These are phyloP conservation scores for Mucor saturninus DNA, from an alignment of 371 early-diverging fungal genomes.

Conservation along the genomic window DNA sequence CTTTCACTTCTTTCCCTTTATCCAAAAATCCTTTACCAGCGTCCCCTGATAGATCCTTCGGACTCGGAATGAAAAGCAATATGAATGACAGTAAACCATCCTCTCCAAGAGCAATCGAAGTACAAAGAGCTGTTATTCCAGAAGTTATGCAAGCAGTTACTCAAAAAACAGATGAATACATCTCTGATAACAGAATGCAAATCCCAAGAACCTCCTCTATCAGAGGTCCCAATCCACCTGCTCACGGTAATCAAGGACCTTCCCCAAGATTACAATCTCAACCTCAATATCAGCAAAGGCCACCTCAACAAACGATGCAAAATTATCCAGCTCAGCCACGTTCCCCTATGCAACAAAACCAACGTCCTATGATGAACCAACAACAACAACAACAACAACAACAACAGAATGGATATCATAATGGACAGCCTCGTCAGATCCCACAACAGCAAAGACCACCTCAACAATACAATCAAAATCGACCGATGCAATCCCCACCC, in stretches of 20 bases:
- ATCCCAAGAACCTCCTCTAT: constrained; percentile 19
- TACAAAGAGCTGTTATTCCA: constrained; percentile 31
- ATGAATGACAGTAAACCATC: constrained; percentile 21
- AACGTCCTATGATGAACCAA: background rate
- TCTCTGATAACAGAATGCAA: constrained; percentile 8
- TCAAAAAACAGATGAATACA: constrained; percentile 30
- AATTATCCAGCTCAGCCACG: constrained; percentile 1
- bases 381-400: background rate
- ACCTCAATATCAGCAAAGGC: constrained; percentile 9
- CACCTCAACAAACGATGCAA: constrained; percentile 1
- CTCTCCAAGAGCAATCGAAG: constrained; percentile 32
- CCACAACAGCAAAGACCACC: background rate
- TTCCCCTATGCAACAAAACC: constrained; percentile 4
- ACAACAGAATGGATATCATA: background rate
- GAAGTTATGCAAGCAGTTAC: constrained; percentile 38
- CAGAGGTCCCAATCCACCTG: background rate
- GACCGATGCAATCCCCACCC: background rate
- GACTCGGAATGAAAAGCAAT: constrained; percentile 3
- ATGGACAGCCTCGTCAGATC: constrained; percentile 1
- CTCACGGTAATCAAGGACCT: background rate
- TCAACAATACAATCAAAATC: constrained; percentile 10
- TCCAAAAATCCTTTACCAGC: constrained; percentile 8
- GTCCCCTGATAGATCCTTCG: constrained; percentile 1
- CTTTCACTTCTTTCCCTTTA: background rate
- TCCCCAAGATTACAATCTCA: constrained; percentile 10